A percentile compares a stretch with the other conserved stretches of the same genome.
These are phyloP conservation scores for Omphalotus olearius DNA, from an alignment of 1,284 basidiomycete species.

Conservation along the genomic window DNA sequence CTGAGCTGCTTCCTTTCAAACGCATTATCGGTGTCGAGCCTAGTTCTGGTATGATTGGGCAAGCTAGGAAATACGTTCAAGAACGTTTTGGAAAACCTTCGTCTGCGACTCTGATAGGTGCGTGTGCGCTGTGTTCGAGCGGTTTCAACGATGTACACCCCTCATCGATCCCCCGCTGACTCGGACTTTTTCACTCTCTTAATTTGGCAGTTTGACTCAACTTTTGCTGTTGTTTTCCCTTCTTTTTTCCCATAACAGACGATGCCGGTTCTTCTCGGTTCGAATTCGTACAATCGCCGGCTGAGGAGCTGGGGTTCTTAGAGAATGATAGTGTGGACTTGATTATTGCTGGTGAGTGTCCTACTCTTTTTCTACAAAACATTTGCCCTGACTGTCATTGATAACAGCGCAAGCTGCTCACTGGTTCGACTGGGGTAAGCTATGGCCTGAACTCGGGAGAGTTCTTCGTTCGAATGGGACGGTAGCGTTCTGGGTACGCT, in stretches of 20 bases:
- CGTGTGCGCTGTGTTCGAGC: background rate
- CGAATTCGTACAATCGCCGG: constrained; percentile 46
- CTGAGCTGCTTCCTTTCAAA: constrained; percentile 57
- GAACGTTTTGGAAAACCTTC: background rate
- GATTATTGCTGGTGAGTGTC: constrained; percentile 59
- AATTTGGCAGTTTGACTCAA: no score
- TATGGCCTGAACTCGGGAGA: constrained; percentile 69
- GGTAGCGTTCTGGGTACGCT: constrained; percentile 73
- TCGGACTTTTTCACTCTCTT: no score
- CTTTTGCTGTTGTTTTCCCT: no score
- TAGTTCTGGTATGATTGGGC: constrained; percentile 65
- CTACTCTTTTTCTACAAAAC: background rate
- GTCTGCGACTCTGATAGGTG: constrained; percentile 12
- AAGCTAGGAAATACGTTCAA: constrained; percentile 43
- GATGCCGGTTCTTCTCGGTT: constrained; percentile 22
- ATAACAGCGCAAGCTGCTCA: constrained; percentile 75
- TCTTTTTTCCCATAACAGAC: background rate
- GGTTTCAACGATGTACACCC: background rate
- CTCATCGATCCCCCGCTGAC: no score
- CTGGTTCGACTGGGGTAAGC: constrained; percentile 77
- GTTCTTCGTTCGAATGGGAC: constrained; percentile 67
- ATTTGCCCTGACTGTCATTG: background rate
- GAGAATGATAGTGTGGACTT: constrained; percentile 65
- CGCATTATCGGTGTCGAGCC: constrained; percentile 73
- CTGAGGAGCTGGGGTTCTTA: constrained; percentile 55